These are phyloP conservation scores for Mortierella sp. DNA, from an alignment of 371 early-diverging fungal genomes.

Conservation along the genomic window DNA sequence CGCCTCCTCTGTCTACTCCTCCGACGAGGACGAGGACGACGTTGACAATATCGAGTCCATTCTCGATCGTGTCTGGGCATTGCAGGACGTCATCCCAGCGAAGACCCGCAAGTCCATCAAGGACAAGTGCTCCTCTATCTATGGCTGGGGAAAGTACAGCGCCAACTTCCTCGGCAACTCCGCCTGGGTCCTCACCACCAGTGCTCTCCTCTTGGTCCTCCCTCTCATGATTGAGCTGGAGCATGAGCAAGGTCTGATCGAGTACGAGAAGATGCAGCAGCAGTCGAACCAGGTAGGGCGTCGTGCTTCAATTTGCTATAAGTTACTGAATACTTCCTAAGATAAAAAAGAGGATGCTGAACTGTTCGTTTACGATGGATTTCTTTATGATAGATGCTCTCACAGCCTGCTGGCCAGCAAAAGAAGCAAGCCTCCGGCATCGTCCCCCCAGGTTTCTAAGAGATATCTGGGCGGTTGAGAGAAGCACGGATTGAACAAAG, in stretches of 20 bases:
- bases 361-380: not conserved
- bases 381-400: slow-evolving; percentile 9
- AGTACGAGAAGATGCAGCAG: slow-evolving; percentile 81
- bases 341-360: not conserved
- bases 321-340: not conserved
- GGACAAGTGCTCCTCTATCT: slow-evolving; percentile 61
- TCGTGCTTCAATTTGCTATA: not conserved
- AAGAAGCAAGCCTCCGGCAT: slow-evolving; percentile 51
- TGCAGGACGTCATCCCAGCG: slow-evolving; percentile 81
- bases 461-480: not conserved
- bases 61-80: slow-evolving; percentile 77
- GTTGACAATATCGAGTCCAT: slow-evolving; percentile 56
- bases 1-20: slow-evolving; percentile 49
- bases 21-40: slow-evolving; percentile 56
- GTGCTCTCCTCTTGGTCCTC: slow-evolving; percentile 79
- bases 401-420: slow-evolving; percentile 29
- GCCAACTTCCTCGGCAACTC: slow-evolving; percentile 76
- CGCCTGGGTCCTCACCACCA: slow-evolving; percentile 86
- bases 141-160: slow-evolving; percentile 67
- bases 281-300: slow-evolving; percentile 52
- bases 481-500: not conserved
- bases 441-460: slow-evolving; percentile 53
- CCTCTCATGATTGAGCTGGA: slow-evolving; percentile 81
- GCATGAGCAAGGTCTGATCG: slow-evolving; percentile 80
- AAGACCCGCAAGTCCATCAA: slow-evolving; percentile 72